Evolutionary conservation across 139 green algal genomes (phyloP).

Genomic region (Pseudopediastrum boryanum): DNA sequence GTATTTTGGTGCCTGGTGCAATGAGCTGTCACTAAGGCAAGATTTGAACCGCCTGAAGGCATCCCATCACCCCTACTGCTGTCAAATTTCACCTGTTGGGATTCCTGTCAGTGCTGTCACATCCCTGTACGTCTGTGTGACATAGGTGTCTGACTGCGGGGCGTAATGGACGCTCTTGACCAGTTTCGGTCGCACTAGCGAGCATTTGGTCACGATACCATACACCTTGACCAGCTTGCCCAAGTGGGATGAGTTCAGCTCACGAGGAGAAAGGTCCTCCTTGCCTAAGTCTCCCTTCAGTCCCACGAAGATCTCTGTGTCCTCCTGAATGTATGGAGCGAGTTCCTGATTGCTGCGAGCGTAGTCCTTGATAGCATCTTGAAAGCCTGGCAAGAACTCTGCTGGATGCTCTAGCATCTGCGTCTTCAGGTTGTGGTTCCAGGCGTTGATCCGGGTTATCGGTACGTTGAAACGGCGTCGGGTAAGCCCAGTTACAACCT

Average conservation of each 20-base stretch:
- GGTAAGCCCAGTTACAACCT: background rate
- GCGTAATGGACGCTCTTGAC: conserved; percentile 91
- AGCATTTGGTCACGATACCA: conserved; percentile 96
- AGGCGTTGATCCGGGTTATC: conserved; percentile 79
- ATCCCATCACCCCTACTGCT: too few species aligned
- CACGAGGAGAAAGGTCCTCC: conserved; percentile 83
- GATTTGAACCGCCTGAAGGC: too few species aligned
- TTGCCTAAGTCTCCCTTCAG: conserved; percentile 92
- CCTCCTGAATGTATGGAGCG: conserved; percentile 11
- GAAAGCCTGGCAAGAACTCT: conserved; percentile 83
- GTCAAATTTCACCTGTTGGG: conserved; percentile 43
- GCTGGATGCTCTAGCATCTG: conserved; percentile 73
- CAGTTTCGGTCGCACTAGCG: conserved; percentile 90
- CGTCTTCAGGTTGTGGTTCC: conserved; percentile 72
- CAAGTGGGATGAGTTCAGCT: conserved; percentile 80
- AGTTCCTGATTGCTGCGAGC: conserved; percentile 11
- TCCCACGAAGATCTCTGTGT: conserved; percentile 65
- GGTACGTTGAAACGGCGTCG: conserved; percentile 62
- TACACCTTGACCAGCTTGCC: conserved; percentile 89
- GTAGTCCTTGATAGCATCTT: conserved; percentile 87
- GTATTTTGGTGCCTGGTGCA: too few species aligned
- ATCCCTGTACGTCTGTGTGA: conserved; percentile 87
- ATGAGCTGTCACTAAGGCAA: too few species aligned
- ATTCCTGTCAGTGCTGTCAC: conserved; percentile 80
- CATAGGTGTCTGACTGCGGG: conserved; percentile 72